Evolutionary conservation across 2,329 filamentous ascomycete species (phyloP), one percentile per base, ranked within the genome.

Genomic region (Chaetomiaceae sp.): DNA sequence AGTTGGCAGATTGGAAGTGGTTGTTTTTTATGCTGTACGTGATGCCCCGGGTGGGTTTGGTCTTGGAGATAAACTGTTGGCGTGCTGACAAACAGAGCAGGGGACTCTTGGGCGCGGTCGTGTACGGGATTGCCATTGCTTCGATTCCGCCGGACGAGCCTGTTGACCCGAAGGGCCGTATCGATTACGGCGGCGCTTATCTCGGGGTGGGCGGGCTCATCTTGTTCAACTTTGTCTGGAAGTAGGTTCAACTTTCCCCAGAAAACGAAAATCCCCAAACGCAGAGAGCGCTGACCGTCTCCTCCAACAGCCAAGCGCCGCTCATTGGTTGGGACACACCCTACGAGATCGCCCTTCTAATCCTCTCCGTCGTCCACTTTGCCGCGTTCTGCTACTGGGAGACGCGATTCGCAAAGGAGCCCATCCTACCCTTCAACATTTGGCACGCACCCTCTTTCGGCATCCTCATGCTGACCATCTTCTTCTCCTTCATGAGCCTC

Each of bases 201-300:
- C 13, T 50, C 1, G 56, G 57, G 14, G 43, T 58, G 1, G 37
- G 27, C 3, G 55, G 38, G 4, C 42, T 60, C n/a, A 49, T 60
- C 12, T 45, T 61, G 16, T 54, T 58, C 52, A 61, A 58, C 51
- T 56, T 61, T 42, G 54, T 50, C 13, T 61, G 55, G 55, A 60
- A 58, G 51, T 58, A 43, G 37, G 53, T 42, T n/a, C n/a, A n/a
- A n/a, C n/a, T n/a, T n/a, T n/a, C 19, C 13, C 2, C 25, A 34
- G 5, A 13, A 17, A n/a, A 23, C 10, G 3, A n/a, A n/a, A n/a
- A n/a, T n/a, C 37, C 14, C 4, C 5, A 16, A 30, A 35, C 10
- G 34, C 27, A 14, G 6, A 40, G 6, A 8, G n/a, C 13, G 14
- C 35, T 37, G 6, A 33, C 33, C 5, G 4, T 16, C 6, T 10